Evolutionary conservation across 768 basidiomycete genomes (phyloP), one percentile per base, ranked within the genome.

Genomic region (Rhodosporidiobolus sp.): DNA sequence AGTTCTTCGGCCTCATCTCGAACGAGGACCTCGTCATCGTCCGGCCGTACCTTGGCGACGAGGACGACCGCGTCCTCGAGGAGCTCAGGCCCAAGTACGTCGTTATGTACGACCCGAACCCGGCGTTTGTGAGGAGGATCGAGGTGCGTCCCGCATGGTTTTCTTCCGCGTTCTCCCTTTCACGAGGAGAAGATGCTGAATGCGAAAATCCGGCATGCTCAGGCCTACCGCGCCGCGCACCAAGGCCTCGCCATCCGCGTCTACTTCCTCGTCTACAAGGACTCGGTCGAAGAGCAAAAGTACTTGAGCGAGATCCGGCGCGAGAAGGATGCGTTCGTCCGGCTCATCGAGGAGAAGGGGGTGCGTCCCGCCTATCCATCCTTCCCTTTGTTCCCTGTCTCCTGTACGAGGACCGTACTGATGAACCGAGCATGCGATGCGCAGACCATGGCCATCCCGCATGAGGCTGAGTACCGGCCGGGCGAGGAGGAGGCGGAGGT

Each of bases 281-380:
- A 90, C 77, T 94, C 92, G 59, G 90, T 90, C 74, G 96, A 99
- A 80, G 96, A 99, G 77, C 93, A 95, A 81, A 91, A 91, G 80
- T 99, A 96, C 80, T 85, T 99, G 43, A 89, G 90, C 38, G 90
- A 88, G 4, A 86, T 97, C 43, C 84, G 93, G 59, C 87, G 88
- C 70, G 96, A 99, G 83, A 97, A 96, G 79, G 90, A 95, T 63
- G 88, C 93, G 0, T 98, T 98, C 77, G 91, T 96, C 81, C 85
- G 88, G 67, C 82, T 99, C 32, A 97, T 99, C 80, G 90, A 88
- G 78, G 96, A 98, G 82, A 86, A 91, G 59, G 91, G 88, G 57
- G 94, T 95, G 75, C 78, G 90, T 85, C 38, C 8, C 7, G 38
- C 38, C 38, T 43, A 26, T 6, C 17, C 8, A 3, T 43, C 11